These are phyloP conservation scores for Acer yangbiense DNA, from an alignment of 345 rosid genomes.

Conservation along the genomic window DNA sequence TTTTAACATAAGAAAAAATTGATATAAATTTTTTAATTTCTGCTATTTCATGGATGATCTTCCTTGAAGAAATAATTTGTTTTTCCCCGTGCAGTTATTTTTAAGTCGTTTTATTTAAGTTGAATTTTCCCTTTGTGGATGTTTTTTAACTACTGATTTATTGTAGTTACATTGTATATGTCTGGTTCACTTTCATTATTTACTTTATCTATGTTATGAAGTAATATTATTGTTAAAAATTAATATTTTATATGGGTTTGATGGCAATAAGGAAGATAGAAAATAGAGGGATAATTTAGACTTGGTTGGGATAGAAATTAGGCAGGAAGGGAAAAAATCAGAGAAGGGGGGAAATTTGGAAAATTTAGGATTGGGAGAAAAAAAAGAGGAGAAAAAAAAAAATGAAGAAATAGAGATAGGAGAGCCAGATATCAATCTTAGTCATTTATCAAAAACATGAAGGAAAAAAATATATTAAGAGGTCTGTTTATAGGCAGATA, in stretches of 20 bases:
- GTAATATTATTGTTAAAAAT: not conserved
- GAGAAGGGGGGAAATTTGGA: not conserved
- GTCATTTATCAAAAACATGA: too few relatives aligned
- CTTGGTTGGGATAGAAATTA: not conserved
- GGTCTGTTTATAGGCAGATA: not conserved
- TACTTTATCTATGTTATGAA: not conserved
- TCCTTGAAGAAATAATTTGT: constrained; percentile 5
- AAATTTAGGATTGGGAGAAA: not conserved
- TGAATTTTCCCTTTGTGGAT: not conserved
- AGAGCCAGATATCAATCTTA: too few relatives aligned
- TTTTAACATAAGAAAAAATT: constrained; percentile 5
- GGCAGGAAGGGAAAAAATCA: not conserved
- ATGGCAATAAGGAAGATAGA: not conserved
- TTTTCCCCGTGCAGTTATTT: not conserved
- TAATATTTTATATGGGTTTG: not conserved
- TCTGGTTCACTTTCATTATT: too few relatives aligned
- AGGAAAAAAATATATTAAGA: not conserved
- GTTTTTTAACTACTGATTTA: not conserved
- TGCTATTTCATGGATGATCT: not conserved
- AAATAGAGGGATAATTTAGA: not conserved
- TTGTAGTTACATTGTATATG: not conserved
- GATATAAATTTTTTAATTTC: not conserved
- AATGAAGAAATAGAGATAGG: too few relatives aligned
- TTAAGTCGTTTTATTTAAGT: not conserved
- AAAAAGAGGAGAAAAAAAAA: too few relatives aligned